phyloP scores from a whole-genome alignment of 2,329 filamentous ascomycete species.

The Monosporascus sp. region DNA sequence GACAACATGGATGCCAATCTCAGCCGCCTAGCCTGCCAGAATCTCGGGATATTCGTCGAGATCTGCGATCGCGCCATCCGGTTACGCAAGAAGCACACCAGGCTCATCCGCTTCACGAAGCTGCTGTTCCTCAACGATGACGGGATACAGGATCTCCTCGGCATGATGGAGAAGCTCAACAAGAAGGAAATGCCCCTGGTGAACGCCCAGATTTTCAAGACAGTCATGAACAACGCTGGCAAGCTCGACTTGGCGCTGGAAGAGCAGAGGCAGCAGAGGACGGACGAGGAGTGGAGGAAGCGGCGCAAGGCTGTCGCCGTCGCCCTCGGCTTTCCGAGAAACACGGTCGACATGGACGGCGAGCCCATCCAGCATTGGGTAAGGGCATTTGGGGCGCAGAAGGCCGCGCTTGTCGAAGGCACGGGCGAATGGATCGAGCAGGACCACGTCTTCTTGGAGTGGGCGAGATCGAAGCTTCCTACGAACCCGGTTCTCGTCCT shows the following conservation, averaged over 20 bases:
- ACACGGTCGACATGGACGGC: slow-evolving; percentile 22
- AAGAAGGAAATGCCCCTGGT: slow-evolving; percentile 28
- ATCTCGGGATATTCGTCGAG: slow-evolving; percentile 31
- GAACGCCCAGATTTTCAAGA: slow-evolving; percentile 28
- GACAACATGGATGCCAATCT: slow-evolving; percentile 27
- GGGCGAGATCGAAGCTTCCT: slow-evolving; percentile 15
- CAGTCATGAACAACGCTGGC: slow-evolving; percentile 26
- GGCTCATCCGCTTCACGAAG: slow-evolving; percentile 25
- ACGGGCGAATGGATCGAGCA: slow-evolving; percentile 25
- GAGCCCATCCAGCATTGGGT: slow-evolving; percentile 26
- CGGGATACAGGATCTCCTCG: slow-evolving; percentile 26
- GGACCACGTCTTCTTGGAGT: slow-evolving; percentile 15
- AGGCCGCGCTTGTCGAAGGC: slow-evolving; percentile 22
- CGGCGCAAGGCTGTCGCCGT: slow-evolving; percentile 25
- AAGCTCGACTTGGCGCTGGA: slow-evolving; percentile 24
- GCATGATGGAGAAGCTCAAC: slow-evolving; percentile 28
- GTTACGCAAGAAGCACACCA: slow-evolving; percentile 24
- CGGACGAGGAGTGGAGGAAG: slow-evolving; percentile 26
- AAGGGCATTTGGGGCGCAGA: slow-evolving; percentile 22
- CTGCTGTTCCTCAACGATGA: slow-evolving; percentile 31
- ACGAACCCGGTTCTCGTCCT: slow-evolving; percentile 21
- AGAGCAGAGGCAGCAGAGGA: slow-evolving; percentile 23
- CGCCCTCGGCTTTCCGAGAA: slow-evolving; percentile 21
- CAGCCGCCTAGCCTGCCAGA: slow-evolving; percentile 27
- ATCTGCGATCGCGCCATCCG: slow-evolving; percentile 28